Evolutionary conservation across 1,284 basidiomycete species (phyloP), one percentile per base, ranked within the genome.

Genomic region (Tranzscheliella williamsii): DNA sequence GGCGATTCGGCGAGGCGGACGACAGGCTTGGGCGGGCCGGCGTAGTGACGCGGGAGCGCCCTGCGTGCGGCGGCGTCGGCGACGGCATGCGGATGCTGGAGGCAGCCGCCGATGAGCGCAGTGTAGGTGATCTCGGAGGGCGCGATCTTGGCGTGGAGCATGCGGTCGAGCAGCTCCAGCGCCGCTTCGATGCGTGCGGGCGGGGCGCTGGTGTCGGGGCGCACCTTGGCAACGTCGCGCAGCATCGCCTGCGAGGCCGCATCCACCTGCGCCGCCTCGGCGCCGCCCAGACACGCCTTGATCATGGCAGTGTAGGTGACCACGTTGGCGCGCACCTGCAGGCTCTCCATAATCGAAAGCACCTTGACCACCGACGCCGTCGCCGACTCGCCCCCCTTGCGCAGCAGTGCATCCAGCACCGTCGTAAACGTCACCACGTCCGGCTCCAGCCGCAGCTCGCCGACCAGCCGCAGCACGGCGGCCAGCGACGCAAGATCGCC

Each of bases 361-460:
- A 68, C 52, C 37, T 63, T 61, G 27, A 34, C 37, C 1, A 70
- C 58, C 13, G 61, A 31, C 4, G 37, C 45, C 5, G 39, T 52
- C 2, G 56, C 63, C 23, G 61, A 63, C 20, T 61, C 44, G 6
- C 52, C 43, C 8, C 61, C 53, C 5, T 42, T 53, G 20, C 72
- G 60, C 15, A 72, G 42, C 12, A 74, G 42, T 4, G 61, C 63
- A 29, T 74, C 72, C 18, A 74, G 61, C 15, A 73, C 37, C 2
- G 70, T 74, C 9, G 72, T 74, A 23, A 63, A 73, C 0, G 72
- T 73, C 16, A 70, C 51, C 7, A 72, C 68, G 35, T 74, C 72
- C 6, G 72, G 70, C 9, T 24, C 46, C 5, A 70, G 45, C 16
- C 42, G 33, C 31, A 60, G 43, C 26, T 40, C 36, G 9, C 39